Conservation (phyloP, 2,329 filamentous ascomycete species). For the Aureobasidium sp. region DNA sequence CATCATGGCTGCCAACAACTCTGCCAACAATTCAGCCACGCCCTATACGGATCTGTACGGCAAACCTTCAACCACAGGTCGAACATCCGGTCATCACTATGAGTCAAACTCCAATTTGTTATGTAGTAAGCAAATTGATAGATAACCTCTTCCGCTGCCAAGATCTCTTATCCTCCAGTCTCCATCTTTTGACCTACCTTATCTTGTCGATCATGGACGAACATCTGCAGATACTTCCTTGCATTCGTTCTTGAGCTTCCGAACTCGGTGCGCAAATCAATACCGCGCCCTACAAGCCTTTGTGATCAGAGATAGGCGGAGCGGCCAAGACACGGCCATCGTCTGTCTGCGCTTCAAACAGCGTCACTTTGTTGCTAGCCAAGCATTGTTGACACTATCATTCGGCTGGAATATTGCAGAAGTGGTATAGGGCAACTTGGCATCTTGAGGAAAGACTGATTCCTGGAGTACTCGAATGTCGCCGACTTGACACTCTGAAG, state of each 20-base stretch:
- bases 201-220: background rate
- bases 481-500: background rate
- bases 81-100: background rate
- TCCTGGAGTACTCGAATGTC: background rate
- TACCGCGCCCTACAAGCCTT: background rate
- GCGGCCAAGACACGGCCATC: background rate
- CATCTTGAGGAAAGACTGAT: background rate
- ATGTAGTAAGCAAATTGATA: constrained; percentile 1
- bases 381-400: background rate
- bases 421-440: constrained; percentile 2
- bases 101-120: background rate
- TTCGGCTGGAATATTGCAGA: background rate
- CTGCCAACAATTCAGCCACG: background rate
- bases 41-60: background rate
- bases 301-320: background rate
- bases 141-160: background rate
- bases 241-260: background rate
- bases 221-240: background rate
- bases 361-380: background rate
- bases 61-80: background rate
- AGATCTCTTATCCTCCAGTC: constrained; percentile 2
- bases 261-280: background rate
- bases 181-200: background rate
- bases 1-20: background rate
- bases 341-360: background rate